A percentile compares a stretch with the other conserved stretches of the same genome.
Conservation (phyloP, 2,329 filamentous ascomycete genomes). For the Arthrobotrys entomopaga region DNA sequence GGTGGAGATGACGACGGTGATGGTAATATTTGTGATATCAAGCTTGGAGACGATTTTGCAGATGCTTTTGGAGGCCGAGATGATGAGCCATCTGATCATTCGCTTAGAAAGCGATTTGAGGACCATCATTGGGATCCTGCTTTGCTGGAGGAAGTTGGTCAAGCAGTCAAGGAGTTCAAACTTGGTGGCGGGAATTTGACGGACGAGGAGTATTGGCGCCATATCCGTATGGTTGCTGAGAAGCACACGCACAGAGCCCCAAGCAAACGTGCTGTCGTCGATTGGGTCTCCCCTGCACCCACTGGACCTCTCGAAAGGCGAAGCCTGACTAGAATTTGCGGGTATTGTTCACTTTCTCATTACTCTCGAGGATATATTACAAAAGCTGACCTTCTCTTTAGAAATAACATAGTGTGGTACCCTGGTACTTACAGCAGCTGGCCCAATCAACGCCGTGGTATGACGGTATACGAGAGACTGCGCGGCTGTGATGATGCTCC, state of each 20-base stretch:
- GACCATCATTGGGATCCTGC: conserved; percentile 21
- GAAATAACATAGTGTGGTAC: too few relatives aligned
- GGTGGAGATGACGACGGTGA: conserved; percentile 6
- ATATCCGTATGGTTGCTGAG: conserved; percentile 29
- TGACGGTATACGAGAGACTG: conserved; percentile 31
- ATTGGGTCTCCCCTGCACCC: conserved; percentile 26
- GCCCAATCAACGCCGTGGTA: conserved; percentile 32
- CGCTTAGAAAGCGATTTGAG: conserved; percentile 24
- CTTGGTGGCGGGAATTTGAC: conserved; percentile 38
- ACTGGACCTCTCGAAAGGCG: conserved; percentile 20
- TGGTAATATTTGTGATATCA: conserved; percentile 25
- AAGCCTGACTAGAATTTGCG: neutral
- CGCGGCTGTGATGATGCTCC: conserved; percentile 27
- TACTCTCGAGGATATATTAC: too few relatives aligned
- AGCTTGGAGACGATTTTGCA: conserved; percentile 30
- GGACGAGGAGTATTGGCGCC: conserved; percentile 38
- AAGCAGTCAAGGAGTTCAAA: conserved; percentile 36
- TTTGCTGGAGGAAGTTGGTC: conserved; percentile 40
- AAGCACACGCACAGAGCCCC: conserved; percentile 20
- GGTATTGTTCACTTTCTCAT: conserved; percentile 1
- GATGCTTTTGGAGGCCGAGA: conserved; percentile 34
- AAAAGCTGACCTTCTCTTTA: too few relatives aligned
- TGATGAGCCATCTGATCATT: conserved; percentile 21
- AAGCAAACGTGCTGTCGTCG: conserved; percentile 27
- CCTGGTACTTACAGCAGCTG: conserved; percentile 15